Evolutionary conservation across 305 asterid species (phyloP).

Genomic region (Coffea humblotiana): DNA sequence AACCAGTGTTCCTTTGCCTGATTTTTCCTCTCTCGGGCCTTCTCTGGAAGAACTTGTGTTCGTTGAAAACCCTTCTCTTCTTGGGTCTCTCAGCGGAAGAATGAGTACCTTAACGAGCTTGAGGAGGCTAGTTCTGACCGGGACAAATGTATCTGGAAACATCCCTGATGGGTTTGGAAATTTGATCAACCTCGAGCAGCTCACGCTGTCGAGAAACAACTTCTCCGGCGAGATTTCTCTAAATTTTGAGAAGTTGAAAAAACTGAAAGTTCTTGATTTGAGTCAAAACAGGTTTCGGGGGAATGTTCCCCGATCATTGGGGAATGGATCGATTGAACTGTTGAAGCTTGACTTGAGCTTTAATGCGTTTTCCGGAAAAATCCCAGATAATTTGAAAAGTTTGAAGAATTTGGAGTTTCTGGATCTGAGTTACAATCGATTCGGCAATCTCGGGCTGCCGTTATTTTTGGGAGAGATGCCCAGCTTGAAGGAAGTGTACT

Average conservation of each 20-base stretch:
- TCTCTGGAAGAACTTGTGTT: slow-evolving; percentile 59
- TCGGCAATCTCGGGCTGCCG: slow-evolving; percentile 56
- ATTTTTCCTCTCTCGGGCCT: slow-evolving; percentile 38
- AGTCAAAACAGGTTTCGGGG: slow-evolving; percentile 56
- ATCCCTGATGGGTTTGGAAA: slow-evolving; percentile 37
- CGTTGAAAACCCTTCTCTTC: slow-evolving; percentile 56
- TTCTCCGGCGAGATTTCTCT: slow-evolving; percentile 42
- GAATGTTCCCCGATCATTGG: slow-evolving; percentile 48
- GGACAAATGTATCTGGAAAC: slow-evolving; percentile 47
- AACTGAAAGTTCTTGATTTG: slow-evolving; percentile 64
- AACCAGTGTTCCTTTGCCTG: slow-evolving; percentile 38
- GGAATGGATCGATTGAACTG: slow-evolving; percentile 38
- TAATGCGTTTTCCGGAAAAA: slow-evolving; percentile 57
- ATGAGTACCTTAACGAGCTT: slow-evolving; percentile 33
- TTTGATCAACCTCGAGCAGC: slow-evolving; percentile 55
- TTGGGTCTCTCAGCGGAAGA: slow-evolving; percentile 49
- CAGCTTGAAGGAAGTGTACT: slow-evolving; percentile 58
- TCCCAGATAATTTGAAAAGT: slow-evolving; percentile 45
- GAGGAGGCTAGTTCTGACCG: slow-evolving; percentile 60
- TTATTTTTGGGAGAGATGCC: slow-evolving; percentile 51
- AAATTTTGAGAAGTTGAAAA: slow-evolving; percentile 36
- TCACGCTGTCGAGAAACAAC: slow-evolving; percentile 58
- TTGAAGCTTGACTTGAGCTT: slow-evolving; percentile 68
- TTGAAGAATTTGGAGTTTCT: slow-evolving; percentile 56
- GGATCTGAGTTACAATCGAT: slow-evolving; percentile 62